Conservation (phyloP, 2,329 filamentous ascomycete genomes). For the Pyrenochaeta sp. region DNA sequence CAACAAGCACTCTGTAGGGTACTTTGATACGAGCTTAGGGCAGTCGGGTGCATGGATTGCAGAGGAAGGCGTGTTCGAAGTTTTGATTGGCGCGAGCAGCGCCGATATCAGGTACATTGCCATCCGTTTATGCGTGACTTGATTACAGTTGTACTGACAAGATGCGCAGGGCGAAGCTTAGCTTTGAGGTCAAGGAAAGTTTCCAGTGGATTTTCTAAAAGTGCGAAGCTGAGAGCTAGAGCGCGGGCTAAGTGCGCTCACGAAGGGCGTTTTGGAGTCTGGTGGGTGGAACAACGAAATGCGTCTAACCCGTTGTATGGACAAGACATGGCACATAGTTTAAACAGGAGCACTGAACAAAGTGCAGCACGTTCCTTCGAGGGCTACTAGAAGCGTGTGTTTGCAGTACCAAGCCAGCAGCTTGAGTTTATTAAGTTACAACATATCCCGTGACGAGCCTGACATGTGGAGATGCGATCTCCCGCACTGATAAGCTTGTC, state of each 20-base stretch:
- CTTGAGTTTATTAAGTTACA: background rate
- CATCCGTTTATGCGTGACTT: background rate
- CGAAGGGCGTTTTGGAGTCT: background rate
- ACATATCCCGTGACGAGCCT: background rate
- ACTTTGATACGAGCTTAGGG: slow-evolving; percentile 67
- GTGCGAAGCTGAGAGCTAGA: background rate
- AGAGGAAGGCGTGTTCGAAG: slow-evolving; percentile 69
- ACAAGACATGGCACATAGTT: background rate
- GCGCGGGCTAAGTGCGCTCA: background rate
- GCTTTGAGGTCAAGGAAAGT: slow-evolving; percentile 69
- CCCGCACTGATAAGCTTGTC: no score
- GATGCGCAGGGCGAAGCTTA: slow-evolving; percentile 53
- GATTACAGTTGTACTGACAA: slow-evolving; percentile 18
- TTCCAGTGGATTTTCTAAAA: slow-evolving; percentile 71
- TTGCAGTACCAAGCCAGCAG: background rate
- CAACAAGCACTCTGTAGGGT: slow-evolving; percentile 62
- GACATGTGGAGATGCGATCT: background rate
- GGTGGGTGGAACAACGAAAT: background rate
- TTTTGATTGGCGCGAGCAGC: slow-evolving; percentile 69
- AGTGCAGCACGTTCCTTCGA: background rate
- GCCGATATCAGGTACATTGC: slow-evolving; percentile 68
- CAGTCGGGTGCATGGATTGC: slow-evolving; percentile 66
- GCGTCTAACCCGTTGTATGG: background rate
- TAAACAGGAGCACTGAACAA: background rate
- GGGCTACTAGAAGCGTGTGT: background rate